phyloP scores from a whole-genome alignment of 805 yeast genomes.

The Saturnispora quitensis region DNA sequence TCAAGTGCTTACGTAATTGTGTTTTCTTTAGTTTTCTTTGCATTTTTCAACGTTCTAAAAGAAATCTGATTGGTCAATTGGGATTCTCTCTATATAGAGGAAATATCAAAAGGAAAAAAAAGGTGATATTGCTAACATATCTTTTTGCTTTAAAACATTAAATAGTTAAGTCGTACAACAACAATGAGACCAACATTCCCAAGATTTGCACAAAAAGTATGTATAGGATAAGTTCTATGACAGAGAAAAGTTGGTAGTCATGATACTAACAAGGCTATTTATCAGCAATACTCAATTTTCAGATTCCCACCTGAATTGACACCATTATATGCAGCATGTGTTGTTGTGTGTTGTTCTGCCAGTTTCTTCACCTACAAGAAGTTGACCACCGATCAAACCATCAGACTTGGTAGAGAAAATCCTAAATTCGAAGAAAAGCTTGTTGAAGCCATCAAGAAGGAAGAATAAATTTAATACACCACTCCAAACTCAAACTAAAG shows the following conservation, averaged over 20 bases:
- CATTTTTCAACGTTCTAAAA: not conserved
- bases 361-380: conserved; percentile 44
- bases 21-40: too few relatives aligned
- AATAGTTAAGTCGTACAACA: not conserved
- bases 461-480: conserved; percentile 13
- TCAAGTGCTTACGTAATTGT: not conserved
- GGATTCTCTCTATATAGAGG: not conserved
- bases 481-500: not conserved
- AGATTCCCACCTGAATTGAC: conserved; percentile 46
- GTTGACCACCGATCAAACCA: conserved; percentile 37
- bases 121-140: not conserved
- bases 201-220: conserved; percentile 5
- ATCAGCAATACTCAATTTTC: conserved; percentile 17
- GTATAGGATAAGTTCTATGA: not conserved
- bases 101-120: not conserved
- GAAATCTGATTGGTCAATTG: not conserved
- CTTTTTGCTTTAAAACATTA: not conserved
- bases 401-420: conserved; percentile 40
- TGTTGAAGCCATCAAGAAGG: conserved; percentile 27
- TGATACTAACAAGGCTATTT: not conserved
- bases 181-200: conserved; percentile 7
- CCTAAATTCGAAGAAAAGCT: conserved; percentile 34
- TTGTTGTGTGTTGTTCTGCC: conserved; percentile 42
- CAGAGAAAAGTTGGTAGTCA: not conserved
- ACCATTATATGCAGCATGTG: conserved; percentile 49